Percentiles rank a stretch among this genome's conserved stretches.
Conservation (phyloP, 164 flowering plant genomes). For the Piper longum region DNA sequence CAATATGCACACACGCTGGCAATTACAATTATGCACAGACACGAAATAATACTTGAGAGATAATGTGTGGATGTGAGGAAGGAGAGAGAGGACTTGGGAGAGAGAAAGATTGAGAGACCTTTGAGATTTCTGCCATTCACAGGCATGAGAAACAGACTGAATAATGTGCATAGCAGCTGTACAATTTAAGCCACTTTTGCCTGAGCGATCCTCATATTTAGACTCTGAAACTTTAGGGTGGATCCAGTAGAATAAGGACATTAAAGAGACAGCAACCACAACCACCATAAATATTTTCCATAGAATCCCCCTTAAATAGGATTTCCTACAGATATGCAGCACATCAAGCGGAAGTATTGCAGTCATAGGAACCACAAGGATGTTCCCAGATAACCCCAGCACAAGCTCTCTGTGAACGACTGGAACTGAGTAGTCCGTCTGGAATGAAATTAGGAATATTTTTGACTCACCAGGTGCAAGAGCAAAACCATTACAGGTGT, state of each 20-base stretch:
- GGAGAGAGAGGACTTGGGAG: too few species aligned
- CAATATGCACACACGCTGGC: too few species aligned
- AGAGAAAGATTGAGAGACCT: too few species aligned
- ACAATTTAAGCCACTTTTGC: conserved; percentile 19
- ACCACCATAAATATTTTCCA: conserved; percentile 25
- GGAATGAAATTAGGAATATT: conserved; percentile 46
- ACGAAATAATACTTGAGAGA: too few species aligned
- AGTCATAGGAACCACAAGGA: conserved; percentile 62
- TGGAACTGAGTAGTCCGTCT: conserved; percentile 41
- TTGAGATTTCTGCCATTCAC: too few species aligned
- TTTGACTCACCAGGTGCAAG: conserved; percentile 64
- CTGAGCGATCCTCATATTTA: conserved; percentile 16
- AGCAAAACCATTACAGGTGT: conserved; percentile 44
- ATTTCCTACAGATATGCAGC: conserved; percentile 39
- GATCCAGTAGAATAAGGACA: conserved; percentile 22
- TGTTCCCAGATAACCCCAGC: conserved; percentile 37
- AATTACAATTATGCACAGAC: too few species aligned
- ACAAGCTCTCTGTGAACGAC: conserved; percentile 58
- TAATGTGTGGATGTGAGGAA: too few species aligned
- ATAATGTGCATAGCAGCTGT: conserved; percentile 3
- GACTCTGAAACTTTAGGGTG: conserved; percentile 24
- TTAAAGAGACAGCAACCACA: conserved; percentile 24
- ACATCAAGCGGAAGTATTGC: conserved; percentile 43
- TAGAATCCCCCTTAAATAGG: conserved; percentile 39
- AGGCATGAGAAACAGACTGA: too few species aligned